A percentile compares a stretch with the other conserved stretches of the same genome.
phyloP scores from a whole-genome alignment of 257 asterid genomes.

The Solanum neorickii region DNA sequence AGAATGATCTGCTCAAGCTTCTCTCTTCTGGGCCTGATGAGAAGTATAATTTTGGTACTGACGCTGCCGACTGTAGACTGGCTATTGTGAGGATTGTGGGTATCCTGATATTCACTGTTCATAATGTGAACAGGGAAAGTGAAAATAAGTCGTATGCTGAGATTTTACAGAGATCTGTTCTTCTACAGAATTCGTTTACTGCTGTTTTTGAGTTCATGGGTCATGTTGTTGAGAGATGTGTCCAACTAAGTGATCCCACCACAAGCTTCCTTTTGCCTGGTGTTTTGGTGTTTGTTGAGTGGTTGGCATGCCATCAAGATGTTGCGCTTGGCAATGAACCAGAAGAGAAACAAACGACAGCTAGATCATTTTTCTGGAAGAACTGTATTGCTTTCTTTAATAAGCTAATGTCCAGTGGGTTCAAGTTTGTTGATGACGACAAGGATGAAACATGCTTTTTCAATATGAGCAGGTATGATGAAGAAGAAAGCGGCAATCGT shows the following conservation, averaged over 20 bases:
- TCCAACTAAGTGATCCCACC: slow-evolving; percentile 67
- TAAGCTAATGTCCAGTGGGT: slow-evolving; percentile 59
- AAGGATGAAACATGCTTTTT: slow-evolving; percentile 78
- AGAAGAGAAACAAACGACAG: slow-evolving; percentile 64
- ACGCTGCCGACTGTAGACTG: slow-evolving; percentile 58
- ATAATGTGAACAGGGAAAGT: slow-evolving; percentile 63
- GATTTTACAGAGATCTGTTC: slow-evolving; percentile 81
- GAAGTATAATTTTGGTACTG: slow-evolving; percentile 55
- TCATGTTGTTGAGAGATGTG: slow-evolving; percentile 60
- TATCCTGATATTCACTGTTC: slow-evolving; percentile 71
- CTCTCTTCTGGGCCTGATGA: slow-evolving; percentile 67
- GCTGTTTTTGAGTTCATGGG: slow-evolving; percentile 82
- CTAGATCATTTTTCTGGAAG: slow-evolving; percentile 73
- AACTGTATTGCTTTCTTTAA: slow-evolving; percentile 51
- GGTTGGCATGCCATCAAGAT: slow-evolving; percentile 85
- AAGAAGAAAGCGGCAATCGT: slow-evolving; percentile 66
- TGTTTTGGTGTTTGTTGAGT: slow-evolving; percentile 77
- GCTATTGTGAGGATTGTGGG: slow-evolving; percentile 64
- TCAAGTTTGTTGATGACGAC: slow-evolving; percentile 34
- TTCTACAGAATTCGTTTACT: slow-evolving; percentile 70
- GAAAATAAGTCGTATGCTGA: slow-evolving; percentile 89
- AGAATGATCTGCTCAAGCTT: slow-evolving; percentile 54
- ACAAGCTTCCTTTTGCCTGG: slow-evolving; percentile 80
- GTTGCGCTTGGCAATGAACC: slow-evolving; percentile 56
- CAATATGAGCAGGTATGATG: slow-evolving; percentile 80